A percentile compares a stretch with the other conserved stretches of the same genome.
These are phyloP conservation scores for Pythium sukuiense DNA, from an alignment of 352 stramenopile genomes.

Conservation along the genomic window DNA sequence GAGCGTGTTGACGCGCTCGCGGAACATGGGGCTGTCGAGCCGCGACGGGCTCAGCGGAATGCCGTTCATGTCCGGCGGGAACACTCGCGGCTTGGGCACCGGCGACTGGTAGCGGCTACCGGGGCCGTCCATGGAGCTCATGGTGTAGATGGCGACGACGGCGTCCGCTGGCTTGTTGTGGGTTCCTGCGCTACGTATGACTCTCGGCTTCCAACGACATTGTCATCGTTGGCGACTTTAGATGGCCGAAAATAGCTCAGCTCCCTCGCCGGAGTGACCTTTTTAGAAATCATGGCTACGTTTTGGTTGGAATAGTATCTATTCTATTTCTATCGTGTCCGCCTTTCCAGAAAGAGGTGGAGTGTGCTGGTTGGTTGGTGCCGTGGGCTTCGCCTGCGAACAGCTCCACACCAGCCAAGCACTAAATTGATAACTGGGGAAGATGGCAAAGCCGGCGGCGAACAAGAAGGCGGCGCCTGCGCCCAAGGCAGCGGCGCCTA, in stretches of 20 bases:
- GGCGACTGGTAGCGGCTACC: slow-evolving; percentile 22
- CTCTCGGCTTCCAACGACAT: background rate
- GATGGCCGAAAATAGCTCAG: slow-evolving; percentile 12
- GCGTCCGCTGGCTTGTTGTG: slow-evolving; percentile 5
- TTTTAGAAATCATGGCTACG: slow-evolving; percentile 21
- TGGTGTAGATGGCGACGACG: background rate
- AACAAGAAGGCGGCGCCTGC: slow-evolving; percentile 29
- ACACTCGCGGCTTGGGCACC: slow-evolving; percentile 42
- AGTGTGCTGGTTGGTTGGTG: slow-evolving; percentile 16
- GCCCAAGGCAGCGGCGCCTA: slow-evolving; percentile 15
- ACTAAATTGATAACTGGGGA: slow-evolving; percentile 1
- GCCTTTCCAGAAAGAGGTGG: slow-evolving; percentile 9
- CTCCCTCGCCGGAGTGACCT: slow-evolving; percentile 9
- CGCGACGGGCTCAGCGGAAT: slow-evolving; percentile 67
- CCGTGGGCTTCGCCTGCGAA: slow-evolving; percentile 8
- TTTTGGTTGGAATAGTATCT: slow-evolving; percentile 2
- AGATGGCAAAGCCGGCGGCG: slow-evolving; percentile 25
- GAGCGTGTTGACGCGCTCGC: slow-evolving; percentile 53
- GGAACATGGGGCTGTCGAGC: slow-evolving; percentile 75
- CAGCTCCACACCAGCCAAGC: slow-evolving; percentile 7
- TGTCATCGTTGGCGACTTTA: background rate
- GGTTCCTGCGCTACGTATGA: background rate
- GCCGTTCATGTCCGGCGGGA: slow-evolving; percentile 48
- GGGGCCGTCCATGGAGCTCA: slow-evolving; percentile 18
- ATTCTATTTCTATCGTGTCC: slow-evolving; percentile 9